These are phyloP conservation scores for Bipolaris gigantea DNA, from an alignment of 2,329 filamentous ascomycete genomes.

Conservation along the genomic window DNA sequence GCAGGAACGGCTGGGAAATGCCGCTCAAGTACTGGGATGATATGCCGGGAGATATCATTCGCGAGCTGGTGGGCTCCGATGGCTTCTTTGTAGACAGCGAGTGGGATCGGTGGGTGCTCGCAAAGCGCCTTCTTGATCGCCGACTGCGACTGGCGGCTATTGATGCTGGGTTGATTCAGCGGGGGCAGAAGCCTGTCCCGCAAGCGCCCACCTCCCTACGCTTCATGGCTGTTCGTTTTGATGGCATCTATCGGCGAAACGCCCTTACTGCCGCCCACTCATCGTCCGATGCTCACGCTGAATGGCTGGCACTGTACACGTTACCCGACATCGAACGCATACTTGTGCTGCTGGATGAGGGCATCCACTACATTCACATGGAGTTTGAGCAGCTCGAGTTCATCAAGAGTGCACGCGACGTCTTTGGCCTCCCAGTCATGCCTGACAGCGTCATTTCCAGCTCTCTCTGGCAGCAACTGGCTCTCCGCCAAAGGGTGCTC, in stretches of 20 bases:
- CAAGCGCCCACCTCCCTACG: slow-evolving; percentile 53
- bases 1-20: slow-evolving; percentile 61
- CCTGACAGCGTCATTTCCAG: slow-evolving; percentile 59
- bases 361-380: slow-evolving; percentile 63
- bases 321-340: slow-evolving; percentile 58
- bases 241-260: slow-evolving; percentile 55
- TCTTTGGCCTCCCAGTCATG: slow-evolving; percentile 58
- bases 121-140: slow-evolving; percentile 58
- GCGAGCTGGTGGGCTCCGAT: slow-evolving; percentile 62
- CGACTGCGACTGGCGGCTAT: slow-evolving; percentile 52
- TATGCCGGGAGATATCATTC: slow-evolving; percentile 59
- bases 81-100: slow-evolving; percentile 62
- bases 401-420: slow-evolving; percentile 55
- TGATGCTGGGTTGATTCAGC: slow-evolving; percentile 52
- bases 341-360: slow-evolving; percentile 59
- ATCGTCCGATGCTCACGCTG: slow-evolving; percentile 50
- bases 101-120: slow-evolving; percentile 60
- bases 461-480: slow-evolving; percentile 61
- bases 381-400: slow-evolving; percentile 61
- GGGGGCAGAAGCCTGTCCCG: slow-evolving; percentile 47
- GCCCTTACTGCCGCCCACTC: slow-evolving; percentile 39
- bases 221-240: slow-evolving; percentile 57
- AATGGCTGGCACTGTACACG: slow-evolving; percentile 57
- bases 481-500: slow-evolving; percentile 58
- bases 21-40: slow-evolving; percentile 58